A percentile compares a stretch with the other conserved stretches of the same genome.
Conservation (phyloP, 2,329 filamentous ascomycete genomes). For the Sporothrix brasiliensis region DNA sequence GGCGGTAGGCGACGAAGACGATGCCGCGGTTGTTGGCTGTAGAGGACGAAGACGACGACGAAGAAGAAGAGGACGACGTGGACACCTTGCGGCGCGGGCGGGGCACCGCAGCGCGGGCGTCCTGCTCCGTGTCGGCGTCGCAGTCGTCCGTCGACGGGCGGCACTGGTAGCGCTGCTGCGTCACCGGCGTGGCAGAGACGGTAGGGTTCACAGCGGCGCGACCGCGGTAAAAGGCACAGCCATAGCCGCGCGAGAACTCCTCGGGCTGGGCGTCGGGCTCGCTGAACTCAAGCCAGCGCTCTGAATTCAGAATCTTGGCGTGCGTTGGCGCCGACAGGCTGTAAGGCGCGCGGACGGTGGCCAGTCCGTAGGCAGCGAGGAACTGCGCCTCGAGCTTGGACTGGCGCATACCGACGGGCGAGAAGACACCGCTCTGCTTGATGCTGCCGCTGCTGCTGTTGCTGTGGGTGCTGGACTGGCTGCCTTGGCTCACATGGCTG, state of each 20-base stretch:
- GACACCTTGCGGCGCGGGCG: constrained; percentile 10
- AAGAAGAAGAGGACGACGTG: neutral
- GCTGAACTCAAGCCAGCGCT: constrained; percentile 58
- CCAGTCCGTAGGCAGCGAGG: constrained; percentile 58
- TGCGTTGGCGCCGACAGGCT: constrained; percentile 56
- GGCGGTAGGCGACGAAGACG: constrained; percentile 60
- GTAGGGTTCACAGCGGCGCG: constrained; percentile 34
- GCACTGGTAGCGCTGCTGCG: constrained; percentile 31
- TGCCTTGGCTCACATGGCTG: constrained; percentile 13
- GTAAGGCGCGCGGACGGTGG: constrained; percentile 56
- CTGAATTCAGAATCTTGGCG: constrained; percentile 52
- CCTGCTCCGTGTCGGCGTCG: constrained; percentile 39
- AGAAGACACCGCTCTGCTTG: constrained; percentile 34
- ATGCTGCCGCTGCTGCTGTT: neutral
- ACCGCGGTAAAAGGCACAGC: constrained; percentile 56
- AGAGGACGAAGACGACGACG: neutral
- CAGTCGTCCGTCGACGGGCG: constrained; percentile 33
- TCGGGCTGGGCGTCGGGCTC: constrained; percentile 48
- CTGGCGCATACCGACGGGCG: constrained; percentile 31
- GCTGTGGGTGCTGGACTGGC: constrained; percentile 24
- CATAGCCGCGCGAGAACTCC: constrained; percentile 57
- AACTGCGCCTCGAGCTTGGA: constrained; percentile 48
- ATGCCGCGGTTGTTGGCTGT: constrained; percentile 54
- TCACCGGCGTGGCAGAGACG: neutral
- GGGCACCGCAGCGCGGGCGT: constrained; percentile 29